Evolutionary conservation across 805 yeast genomes (phyloP).

Genomic region (Kuraishia ogatae): DNA sequence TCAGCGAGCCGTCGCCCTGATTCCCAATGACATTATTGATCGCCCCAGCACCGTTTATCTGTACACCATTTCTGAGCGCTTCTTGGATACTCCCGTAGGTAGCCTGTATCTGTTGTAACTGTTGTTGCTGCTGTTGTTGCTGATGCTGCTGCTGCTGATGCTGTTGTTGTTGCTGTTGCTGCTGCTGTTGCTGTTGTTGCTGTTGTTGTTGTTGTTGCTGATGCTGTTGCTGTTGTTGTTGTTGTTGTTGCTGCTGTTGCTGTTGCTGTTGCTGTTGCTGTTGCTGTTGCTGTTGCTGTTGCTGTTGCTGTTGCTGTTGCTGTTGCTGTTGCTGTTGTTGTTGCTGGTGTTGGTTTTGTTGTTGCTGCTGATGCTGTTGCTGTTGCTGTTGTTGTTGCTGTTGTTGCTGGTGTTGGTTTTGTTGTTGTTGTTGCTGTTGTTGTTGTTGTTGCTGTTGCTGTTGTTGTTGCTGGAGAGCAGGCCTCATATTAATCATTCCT

Average conservation of each 20-base stretch:
- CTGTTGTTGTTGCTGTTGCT: not conserved
- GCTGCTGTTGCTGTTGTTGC: not conserved
- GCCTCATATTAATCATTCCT: not conserved
- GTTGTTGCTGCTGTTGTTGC: not conserved
- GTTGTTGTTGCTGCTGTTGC: not conserved
- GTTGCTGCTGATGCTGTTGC: slow-evolving; percentile 1
- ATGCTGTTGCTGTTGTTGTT: not conserved
- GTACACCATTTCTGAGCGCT: not conserved
- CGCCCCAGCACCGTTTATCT: not conserved
- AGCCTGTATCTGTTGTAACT: slow-evolving; percentile 2
- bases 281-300: not conserved
- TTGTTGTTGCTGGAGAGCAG: not conserved
- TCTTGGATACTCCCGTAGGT: slow-evolving; percentile 1
- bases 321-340: not conserved
- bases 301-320: not conserved
- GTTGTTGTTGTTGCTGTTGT: no score
- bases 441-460: no score
- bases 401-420: no score
- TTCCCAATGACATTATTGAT: not conserved
- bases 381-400: not conserved
- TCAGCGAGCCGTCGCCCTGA: not conserved
- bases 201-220: not conserved
- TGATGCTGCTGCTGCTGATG: not conserved
- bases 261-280: not conserved
- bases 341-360: not conserved